phyloP scores from a whole-genome alignment of 2,329 filamentous ascomycete species.

The Paecilomyces niveus region DNA sequence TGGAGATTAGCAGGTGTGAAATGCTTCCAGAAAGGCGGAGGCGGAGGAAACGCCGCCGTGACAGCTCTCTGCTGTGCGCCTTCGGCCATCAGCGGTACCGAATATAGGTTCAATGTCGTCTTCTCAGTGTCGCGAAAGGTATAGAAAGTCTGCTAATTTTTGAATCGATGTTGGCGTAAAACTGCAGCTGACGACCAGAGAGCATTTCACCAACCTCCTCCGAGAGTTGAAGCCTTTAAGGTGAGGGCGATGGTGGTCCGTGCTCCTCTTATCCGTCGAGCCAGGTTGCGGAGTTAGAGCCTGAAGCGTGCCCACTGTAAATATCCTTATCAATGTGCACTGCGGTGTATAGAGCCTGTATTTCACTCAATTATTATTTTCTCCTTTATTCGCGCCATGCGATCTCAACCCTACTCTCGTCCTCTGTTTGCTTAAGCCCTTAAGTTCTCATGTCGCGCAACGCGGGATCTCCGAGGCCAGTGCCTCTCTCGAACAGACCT shows the following conservation, averaged over 20 bases:
- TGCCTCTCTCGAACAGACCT: conserved; percentile 16
- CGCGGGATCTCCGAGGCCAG: conserved; percentile 16
- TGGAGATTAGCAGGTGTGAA: conserved; percentile 72
- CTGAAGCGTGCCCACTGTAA: conserved; percentile 3
- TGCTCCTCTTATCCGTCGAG: conserved; percentile 5
- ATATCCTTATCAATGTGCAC: neutral
- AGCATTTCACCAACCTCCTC: conserved; percentile 3
- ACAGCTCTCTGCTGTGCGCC: conserved; percentile 39
- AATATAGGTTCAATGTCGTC: neutral
- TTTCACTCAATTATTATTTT: neutral
- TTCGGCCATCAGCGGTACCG: conserved; percentile 49
- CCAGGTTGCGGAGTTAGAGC: neutral
- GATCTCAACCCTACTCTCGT: neutral
- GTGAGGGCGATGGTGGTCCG: conserved; percentile 10
- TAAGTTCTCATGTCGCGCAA: conserved; percentile 17
- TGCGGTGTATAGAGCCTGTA: neutral
- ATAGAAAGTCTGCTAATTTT: neutral
- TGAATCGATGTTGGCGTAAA: neutral
- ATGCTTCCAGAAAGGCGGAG: conserved; percentile 81
- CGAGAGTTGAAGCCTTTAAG: neutral
- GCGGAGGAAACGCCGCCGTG: conserved; percentile 70
- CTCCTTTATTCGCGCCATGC: neutral
- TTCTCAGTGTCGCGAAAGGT: neutral
- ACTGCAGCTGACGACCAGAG: neutral
- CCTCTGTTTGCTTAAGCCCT: neutral